Evolutionary conservation across 441 rosid genomes (phyloP), one percentile per base, ranked within the genome.

Genomic region (Brassica balearica): DNA sequence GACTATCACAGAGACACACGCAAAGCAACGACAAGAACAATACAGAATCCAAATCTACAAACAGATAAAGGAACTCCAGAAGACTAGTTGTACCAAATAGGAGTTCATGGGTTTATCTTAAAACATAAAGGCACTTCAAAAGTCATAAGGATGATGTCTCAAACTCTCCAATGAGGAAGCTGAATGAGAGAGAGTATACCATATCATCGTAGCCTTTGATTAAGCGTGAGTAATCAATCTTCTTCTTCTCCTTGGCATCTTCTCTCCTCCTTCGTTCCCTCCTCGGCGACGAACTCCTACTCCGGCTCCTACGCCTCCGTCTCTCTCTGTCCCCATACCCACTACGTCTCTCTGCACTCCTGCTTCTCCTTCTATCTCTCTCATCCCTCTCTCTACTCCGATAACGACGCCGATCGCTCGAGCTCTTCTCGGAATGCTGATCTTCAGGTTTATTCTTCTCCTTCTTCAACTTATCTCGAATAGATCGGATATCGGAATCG

Each of bases 391-490:
- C 89, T 63, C 85, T 79, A 67, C 88, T 87, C 53, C 82, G 62
- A 14, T 84, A 76, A 25, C 85, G 90, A 81, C 74, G 84, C 67
- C 89, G 75, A 11, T 75, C 80, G 65, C 76, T 77, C 58, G 82
- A 69, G 9, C 79, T 71, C 46, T 83, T 70, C 74, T 82, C 90
- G 0, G 88, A 68, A 78, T 67, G 75, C 4, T 75, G 65, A 11
- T 82, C 84, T 9, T 78, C 81, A 11, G 85, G 81, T 32, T 72
- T 71, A 76, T 81, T 87, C 85, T 84, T 68, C 61, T 69, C 92
- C 86, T 71, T 94, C 86, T 84, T 92, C 81, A 93, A 86, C 82
- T 93, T 95, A 78, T 88, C 83, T 77, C 88, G 94, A 75, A 92
- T 83, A 11, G 95, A 79, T 15, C 89, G 78, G 46, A 95, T 82